Conservation (phyloP, 202 grass and related monocot genomes). For the Dendrocalamus latiflorus region DNA sequence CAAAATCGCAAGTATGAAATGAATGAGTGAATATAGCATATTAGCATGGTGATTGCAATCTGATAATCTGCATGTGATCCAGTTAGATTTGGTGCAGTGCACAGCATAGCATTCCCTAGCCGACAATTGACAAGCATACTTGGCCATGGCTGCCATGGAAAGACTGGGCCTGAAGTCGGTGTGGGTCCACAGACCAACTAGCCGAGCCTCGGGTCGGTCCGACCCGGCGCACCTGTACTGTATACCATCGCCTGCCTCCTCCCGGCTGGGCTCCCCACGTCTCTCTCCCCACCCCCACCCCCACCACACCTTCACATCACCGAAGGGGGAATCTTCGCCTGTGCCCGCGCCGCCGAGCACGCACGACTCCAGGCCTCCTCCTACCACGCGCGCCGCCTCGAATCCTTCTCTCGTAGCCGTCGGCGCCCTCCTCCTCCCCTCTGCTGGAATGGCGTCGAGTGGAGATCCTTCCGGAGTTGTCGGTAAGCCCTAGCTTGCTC, state of each 20-base stretch:
- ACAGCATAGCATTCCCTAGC: not conserved
- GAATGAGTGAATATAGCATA: not conserved
- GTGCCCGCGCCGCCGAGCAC: not conserved
- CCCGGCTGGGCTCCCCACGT: too few relatives aligned
- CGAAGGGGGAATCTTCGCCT: not conserved
- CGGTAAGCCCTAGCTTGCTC: conserved; percentile 24
- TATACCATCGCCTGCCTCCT: too few relatives aligned
- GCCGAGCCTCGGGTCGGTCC: not conserved
- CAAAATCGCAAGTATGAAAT: not conserved
- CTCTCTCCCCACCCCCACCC: not conserved
- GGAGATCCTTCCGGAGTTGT: conserved; percentile 26
- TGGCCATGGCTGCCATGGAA: not conserved
- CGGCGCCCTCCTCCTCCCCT: not conserved
- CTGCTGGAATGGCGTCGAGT: conserved; percentile 14
- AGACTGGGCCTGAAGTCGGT: not conserved
- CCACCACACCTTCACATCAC: not conserved
- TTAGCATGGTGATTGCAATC: not conserved
- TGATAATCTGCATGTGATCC: not conserved
- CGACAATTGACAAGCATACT: too few relatives aligned
- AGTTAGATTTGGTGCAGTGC: not conserved
- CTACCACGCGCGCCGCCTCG: not conserved
- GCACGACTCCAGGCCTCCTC: not conserved
- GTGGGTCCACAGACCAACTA: not conserved
- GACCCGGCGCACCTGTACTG: not conserved
- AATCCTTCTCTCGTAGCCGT: not conserved